phyloP scores from a whole-genome alignment of 768 basidiomycete genomes.

The Kwoniella bestiolae region DNA sequence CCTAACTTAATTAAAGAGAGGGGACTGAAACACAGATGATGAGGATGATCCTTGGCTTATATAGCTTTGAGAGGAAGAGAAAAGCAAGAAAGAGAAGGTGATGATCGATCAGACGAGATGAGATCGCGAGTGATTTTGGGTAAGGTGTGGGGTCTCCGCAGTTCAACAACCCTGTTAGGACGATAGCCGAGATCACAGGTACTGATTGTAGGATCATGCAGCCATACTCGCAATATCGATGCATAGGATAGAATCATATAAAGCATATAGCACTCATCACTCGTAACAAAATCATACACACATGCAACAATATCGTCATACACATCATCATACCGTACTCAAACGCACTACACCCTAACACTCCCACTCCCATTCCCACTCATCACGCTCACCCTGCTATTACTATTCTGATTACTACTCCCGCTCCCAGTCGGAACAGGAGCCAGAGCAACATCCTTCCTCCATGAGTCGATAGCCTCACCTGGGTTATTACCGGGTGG shows the following conservation, averaged over 20 bases:
- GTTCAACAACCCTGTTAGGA: too few relatives aligned
- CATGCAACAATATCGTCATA: neutral
- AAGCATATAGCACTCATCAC: too few relatives aligned
- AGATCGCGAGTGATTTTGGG: neutral
- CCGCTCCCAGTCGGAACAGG: conserved; percentile 24
- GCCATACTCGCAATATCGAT: neutral
- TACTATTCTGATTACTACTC: neutral
- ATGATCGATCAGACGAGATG: neutral
- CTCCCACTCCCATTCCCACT: neutral
- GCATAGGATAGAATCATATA: too few relatives aligned
- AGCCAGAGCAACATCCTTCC: conserved; percentile 41
- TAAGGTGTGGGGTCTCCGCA: neutral
- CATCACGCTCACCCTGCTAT: too few relatives aligned
- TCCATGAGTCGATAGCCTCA: conserved; percentile 45
- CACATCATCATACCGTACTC: neutral
- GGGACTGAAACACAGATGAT: too few relatives aligned
- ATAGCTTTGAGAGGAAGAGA: neutral
- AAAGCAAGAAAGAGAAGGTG: neutral
- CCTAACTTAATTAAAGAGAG: too few relatives aligned
- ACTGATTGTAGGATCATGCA: neutral
- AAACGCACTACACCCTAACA: neutral
- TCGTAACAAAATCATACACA: too few relatives aligned
- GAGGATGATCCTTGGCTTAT: too few relatives aligned
- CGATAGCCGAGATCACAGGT: neutral
- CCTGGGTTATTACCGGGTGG: conserved; percentile 5